Evolutionary conservation across 345 rosid species (phyloP).

Genomic region (Lumnitzera racemosa): DNA sequence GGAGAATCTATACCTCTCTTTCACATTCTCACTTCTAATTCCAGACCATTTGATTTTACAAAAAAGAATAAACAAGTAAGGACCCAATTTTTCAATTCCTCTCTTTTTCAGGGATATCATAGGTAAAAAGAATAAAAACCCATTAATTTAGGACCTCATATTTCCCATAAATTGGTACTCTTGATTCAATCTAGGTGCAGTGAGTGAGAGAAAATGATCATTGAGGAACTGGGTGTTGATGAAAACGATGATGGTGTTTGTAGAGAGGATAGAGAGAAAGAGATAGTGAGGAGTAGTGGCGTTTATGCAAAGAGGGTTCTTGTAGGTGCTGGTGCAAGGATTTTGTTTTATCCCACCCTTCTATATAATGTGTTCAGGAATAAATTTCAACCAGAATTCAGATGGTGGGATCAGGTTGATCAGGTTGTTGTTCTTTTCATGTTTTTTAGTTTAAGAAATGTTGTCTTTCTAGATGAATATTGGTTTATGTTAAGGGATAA

Average conservation of each 20-base stretch:
- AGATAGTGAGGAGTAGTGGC: not conserved
- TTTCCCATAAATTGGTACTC: no score
- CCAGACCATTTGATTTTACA: no score
- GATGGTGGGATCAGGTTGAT: constrained; percentile 70
- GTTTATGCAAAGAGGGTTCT: constrained; percentile 43
- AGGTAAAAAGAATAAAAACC: no score
- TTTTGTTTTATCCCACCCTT: constrained; percentile 60
- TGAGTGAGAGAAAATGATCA: constrained; percentile 24
- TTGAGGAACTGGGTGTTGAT: constrained; percentile 29
- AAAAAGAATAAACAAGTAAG: no score
- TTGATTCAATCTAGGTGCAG: not conserved
- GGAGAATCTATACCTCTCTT: no score
- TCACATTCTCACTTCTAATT: no score
- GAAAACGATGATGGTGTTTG: constrained; percentile 14
- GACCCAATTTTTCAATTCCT: no score
- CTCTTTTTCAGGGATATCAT: no score
- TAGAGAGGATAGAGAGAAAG: constrained; percentile 3
- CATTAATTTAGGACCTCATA: no score
- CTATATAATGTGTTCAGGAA: constrained; percentile 52
- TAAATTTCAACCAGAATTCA: constrained; percentile 54
- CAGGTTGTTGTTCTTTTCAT: constrained; percentile 24
- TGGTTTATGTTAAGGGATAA: no score
- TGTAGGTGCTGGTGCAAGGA: constrained; percentile 63
- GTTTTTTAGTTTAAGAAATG: not conserved
- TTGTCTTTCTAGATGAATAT: not conserved